These are phyloP conservation scores for Eurotiales sp. DNA, from an alignment of 2,329 filamentous ascomycete genomes.

Conservation along the genomic window DNA sequence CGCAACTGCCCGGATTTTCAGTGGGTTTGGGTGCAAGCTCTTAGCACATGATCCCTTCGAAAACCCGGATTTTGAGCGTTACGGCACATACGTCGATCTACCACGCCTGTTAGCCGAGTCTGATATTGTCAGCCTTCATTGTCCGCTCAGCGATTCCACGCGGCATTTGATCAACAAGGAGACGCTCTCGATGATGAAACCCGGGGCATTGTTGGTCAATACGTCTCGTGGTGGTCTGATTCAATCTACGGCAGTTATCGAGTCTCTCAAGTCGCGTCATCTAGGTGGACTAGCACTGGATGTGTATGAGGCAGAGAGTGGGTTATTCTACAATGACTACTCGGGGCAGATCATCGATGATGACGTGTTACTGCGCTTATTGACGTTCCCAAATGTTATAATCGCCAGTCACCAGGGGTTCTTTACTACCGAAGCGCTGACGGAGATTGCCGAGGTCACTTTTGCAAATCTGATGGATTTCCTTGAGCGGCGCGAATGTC, in stretches of 20 bases:
- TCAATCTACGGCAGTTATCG: conserved; percentile 57
- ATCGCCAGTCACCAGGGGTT: conserved; percentile 67
- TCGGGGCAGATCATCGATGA: conserved; percentile 64
- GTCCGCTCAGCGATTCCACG: conserved; percentile 59
- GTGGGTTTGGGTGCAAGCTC: conserved; percentile 62
- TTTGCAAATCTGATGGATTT: conserved; percentile 51
- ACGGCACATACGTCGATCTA: conserved; percentile 53
- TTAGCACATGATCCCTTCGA: conserved; percentile 60
- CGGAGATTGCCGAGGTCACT: conserved; percentile 60
- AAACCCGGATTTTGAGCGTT: conserved; percentile 46
- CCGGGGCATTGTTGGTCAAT: conserved; percentile 61
- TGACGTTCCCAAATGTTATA: conserved; percentile 66
- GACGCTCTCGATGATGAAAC: conserved; percentile 55
- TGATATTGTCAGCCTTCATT: conserved; percentile 64
- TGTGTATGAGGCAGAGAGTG: conserved; percentile 61
- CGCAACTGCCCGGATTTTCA: conserved; percentile 58
- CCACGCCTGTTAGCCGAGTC: conserved; percentile 52
- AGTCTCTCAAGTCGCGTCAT: conserved; percentile 56
- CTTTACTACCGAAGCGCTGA: conserved; percentile 63
- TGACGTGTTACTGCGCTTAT: conserved; percentile 61
- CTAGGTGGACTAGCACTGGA: conserved; percentile 63
- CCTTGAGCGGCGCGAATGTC: conserved; percentile 21
- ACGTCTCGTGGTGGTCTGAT: conserved; percentile 65
- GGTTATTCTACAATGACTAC: conserved; percentile 63
- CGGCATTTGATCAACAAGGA: conserved; percentile 57